Evolutionary conservation across 345 rosid genomes (phyloP).

Genomic region (Arabidopsis suecica): DNA sequence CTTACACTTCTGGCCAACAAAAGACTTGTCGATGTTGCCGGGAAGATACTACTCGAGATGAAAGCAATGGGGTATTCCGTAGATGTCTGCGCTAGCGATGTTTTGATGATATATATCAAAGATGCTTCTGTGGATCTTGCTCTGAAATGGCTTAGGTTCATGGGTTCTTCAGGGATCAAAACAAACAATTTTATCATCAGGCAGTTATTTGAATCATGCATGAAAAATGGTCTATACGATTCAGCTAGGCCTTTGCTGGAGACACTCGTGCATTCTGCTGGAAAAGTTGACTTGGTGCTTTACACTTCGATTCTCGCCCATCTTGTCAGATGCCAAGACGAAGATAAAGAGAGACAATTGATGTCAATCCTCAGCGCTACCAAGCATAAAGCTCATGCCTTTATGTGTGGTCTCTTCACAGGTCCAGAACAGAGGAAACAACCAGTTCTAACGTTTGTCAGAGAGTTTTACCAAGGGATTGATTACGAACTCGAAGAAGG

Average conservation of each 20-base stretch:
- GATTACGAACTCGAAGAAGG: slow-evolving; percentile 97
- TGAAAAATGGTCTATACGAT: slow-evolving; percentile 83
- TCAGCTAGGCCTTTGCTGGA: slow-evolving; percentile 93
- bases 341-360: slow-evolving; percentile 84
- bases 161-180: slow-evolving; percentile 92
- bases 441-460: slow-evolving; percentile 80
- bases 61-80: slow-evolving; percentile 91
- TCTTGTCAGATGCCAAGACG: slow-evolving; percentile 89
- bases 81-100: slow-evolving; percentile 94
- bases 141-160: slow-evolving; percentile 90
- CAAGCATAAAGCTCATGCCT: slow-evolving; percentile 79
- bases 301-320: slow-evolving; percentile 95
- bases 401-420: slow-evolving; percentile 92
- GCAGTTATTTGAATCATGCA: slow-evolving; percentile 94
- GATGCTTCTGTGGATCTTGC: slow-evolving; percentile 93
- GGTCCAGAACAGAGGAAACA: slow-evolving; percentile 95
- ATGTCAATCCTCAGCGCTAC: slow-evolving; percentile 88
- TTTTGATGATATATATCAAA: slow-evolving; percentile 92
- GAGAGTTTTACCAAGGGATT: slow-evolving; percentile 91
- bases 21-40: slow-evolving; percentile 94
- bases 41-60: slow-evolving; percentile 94
- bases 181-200: slow-evolving; percentile 91
- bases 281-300: slow-evolving; percentile 90
- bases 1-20: slow-evolving; percentile 83
- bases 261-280: slow-evolving; percentile 78